Conservation (phyloP, 208 protist genomes). For the Leishmania gerbilli region DNA sequence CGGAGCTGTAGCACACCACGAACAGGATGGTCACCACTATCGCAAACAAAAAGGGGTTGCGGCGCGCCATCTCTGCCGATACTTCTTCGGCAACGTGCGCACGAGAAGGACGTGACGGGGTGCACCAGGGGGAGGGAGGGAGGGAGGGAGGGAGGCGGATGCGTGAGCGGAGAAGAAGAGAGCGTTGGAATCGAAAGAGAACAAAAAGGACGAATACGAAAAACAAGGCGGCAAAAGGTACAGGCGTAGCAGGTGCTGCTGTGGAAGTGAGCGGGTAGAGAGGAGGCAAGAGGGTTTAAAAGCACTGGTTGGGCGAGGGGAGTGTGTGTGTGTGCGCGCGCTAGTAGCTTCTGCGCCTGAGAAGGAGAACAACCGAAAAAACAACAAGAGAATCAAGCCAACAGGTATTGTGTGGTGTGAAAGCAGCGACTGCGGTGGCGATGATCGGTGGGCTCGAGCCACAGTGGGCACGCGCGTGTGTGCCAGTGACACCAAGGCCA, state of each 20-base stretch:
- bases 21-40: conserved; percentile 21
- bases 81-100: background rate
- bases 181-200: background rate
- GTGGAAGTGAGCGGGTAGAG: background rate
- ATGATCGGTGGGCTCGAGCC: background rate
- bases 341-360: background rate
- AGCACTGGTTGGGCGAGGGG: background rate
- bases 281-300: background rate
- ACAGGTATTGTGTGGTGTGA: background rate
- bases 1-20: conserved; percentile 9
- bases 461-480: background rate
- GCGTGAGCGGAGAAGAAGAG: background rate
- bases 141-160: background rate
- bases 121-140: too few species aligned
- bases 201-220: too few species aligned
- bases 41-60: conserved; percentile 22
- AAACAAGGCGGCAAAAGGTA: background rate
- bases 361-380: background rate
- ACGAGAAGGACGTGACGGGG: background rate
- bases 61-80: conserved; percentile 18
- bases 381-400: background rate
- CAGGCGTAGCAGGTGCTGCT: background rate
- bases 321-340: background rate
- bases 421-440: background rate
- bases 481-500: background rate